These are phyloP conservation scores for Sporormia fimetaria DNA, from an alignment of 495 filamentous ascomycete genomes.

Conservation along the genomic window DNA sequence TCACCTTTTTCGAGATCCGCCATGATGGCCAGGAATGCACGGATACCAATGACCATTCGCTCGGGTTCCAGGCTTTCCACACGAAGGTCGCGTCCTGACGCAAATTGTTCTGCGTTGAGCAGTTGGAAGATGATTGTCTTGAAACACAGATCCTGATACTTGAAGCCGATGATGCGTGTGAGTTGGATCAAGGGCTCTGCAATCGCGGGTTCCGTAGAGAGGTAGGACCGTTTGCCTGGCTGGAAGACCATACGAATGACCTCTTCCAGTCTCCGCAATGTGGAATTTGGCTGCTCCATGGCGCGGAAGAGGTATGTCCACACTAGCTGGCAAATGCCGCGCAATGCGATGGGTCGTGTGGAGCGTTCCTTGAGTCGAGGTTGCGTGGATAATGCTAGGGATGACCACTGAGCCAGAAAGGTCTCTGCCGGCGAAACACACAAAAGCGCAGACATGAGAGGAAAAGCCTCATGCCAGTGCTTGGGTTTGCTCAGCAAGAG, in stretches of 20 bases:
- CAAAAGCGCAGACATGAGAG: slow-evolving; percentile 68
- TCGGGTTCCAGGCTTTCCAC: slow-evolving; percentile 93
- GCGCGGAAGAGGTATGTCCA: slow-evolving; percentile 92
- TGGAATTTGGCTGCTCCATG: slow-evolving; percentile 55
- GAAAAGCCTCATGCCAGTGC: slow-evolving; percentile 81
- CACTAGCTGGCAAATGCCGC: slow-evolving; percentile 80
- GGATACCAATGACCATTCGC: slow-evolving; percentile 89
- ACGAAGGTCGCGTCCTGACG: slow-evolving; percentile 63
- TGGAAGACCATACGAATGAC: slow-evolving; percentile 72
- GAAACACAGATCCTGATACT: slow-evolving; percentile 87
- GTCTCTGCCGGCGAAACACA: slow-evolving; percentile 78
- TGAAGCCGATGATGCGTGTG: slow-evolving; percentile 89
- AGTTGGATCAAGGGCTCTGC: slow-evolving; percentile 85
- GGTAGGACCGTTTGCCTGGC: slow-evolving; percentile 59
- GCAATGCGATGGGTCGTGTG: slow-evolving; percentile 67
- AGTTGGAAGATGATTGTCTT: slow-evolving; percentile 84
- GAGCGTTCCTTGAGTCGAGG: slow-evolving; percentile 71
- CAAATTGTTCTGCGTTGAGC: slow-evolving; percentile 82
- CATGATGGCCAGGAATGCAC: slow-evolving; percentile 85
- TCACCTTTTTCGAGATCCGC: slow-evolving; percentile 83
- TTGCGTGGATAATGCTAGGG: slow-evolving; percentile 62
- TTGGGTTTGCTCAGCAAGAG: slow-evolving; percentile 82
- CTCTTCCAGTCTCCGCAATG: slow-evolving; percentile 74
- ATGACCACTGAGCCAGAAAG: slow-evolving; percentile 75
- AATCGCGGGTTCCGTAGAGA: slow-evolving; percentile 67